Conservation (phyloP, 176 grass and related monocot genomes). For the Zoysia japonica region DNA sequence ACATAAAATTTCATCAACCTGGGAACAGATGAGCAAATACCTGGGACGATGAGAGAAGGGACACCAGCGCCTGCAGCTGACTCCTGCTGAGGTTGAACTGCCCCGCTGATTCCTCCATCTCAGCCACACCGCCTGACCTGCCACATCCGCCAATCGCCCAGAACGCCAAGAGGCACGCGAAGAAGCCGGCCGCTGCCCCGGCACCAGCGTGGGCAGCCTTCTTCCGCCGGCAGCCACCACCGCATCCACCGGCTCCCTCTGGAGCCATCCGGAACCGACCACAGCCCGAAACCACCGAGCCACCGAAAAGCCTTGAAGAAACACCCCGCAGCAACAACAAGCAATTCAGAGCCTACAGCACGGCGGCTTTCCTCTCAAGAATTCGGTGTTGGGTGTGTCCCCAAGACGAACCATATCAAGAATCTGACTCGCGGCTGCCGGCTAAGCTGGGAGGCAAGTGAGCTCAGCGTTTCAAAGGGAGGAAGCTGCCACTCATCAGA, state of each 20-base stretch:
- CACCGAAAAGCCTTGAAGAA: slow-evolving; percentile 39
- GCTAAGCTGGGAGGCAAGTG: neutral
- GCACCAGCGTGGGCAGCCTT: slow-evolving; percentile 23
- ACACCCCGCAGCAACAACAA: slow-evolving; percentile 10
- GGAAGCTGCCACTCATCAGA: slow-evolving; percentile 27
- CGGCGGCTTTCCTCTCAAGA: slow-evolving; percentile 20
- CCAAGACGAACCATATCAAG: slow-evolving; percentile 24
- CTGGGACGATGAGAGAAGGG: slow-evolving; percentile 49
- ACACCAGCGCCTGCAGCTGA: slow-evolving; percentile 52
- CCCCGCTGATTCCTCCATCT: slow-evolving; percentile 35
- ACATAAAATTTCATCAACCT: slow-evolving; percentile 12
- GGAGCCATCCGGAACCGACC: slow-evolving; percentile 22
- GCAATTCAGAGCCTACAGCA: slow-evolving; percentile 28
- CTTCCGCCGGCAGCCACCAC: slow-evolving; percentile 16
- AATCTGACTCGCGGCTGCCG: slow-evolving; percentile 1
- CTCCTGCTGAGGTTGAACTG: slow-evolving; percentile 55
- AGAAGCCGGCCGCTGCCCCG: slow-evolving; percentile 22
- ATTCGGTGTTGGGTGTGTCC: slow-evolving; percentile 1
- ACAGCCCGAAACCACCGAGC: neutral
- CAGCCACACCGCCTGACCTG: slow-evolving; percentile 21
- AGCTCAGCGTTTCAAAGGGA: slow-evolving; percentile 9
- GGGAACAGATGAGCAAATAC: slow-evolving; percentile 31
- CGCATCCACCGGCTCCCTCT: slow-evolving; percentile 8
- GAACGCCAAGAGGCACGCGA: slow-evolving; percentile 29
- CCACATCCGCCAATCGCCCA: slow-evolving; percentile 38